Evolutionary conservation across 2,329 filamentous ascomycete genomes (phyloP), one percentile per base, ranked within the genome.

Genomic region (Hirsutella rhossiliensis): DNA sequence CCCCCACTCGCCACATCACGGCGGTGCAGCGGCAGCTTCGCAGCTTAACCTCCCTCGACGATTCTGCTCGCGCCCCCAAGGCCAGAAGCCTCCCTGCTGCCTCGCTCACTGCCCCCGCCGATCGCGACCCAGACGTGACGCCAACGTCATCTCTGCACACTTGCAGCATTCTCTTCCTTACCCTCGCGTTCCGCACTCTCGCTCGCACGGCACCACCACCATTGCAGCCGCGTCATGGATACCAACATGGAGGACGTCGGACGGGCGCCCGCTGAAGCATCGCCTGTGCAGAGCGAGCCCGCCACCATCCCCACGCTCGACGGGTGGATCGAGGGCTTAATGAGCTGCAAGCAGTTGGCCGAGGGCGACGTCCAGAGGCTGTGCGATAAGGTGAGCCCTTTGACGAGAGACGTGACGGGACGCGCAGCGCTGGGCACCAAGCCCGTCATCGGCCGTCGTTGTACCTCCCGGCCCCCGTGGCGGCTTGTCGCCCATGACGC

Each of bases 241-340:
- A 94, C 88, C 61, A 95, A 94, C 68, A 98, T 98, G 92, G 90
- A 96, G 73, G 92, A 98, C 64, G 88, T 94, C 56, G 85, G 84
- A 60, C 86, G 89, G 68, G 81, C 84, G 59, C 85, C 88, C 52
- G 77, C 86, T 62, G 84, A 84, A 61, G 68, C 95, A 56, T 79
- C 84, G 47, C 79, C 87, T 42, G 72, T 80, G 45, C 76, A 80
- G 58, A 61, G 67, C 48, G 92, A 97, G 70, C 85, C 90, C 45
- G 82, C 89, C 48, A 87, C 88, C 55, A 92, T 95, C 71, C 81
- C 85, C 49, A 95, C 87, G 48, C 76, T 98, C 51, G 92, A 98
- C 64, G 88, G 89, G 61, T 98, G 92, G 92, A 97, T 98, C 63
- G 90, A 96, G 75, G 89, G 78, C 71, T 75, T 98, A 68, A 97